A percentile compares a stretch with the other conserved stretches of the same genome.
Conservation (phyloP, 495 filamentous ascomycete genomes). For the Penicillium chermesinum region DNA sequence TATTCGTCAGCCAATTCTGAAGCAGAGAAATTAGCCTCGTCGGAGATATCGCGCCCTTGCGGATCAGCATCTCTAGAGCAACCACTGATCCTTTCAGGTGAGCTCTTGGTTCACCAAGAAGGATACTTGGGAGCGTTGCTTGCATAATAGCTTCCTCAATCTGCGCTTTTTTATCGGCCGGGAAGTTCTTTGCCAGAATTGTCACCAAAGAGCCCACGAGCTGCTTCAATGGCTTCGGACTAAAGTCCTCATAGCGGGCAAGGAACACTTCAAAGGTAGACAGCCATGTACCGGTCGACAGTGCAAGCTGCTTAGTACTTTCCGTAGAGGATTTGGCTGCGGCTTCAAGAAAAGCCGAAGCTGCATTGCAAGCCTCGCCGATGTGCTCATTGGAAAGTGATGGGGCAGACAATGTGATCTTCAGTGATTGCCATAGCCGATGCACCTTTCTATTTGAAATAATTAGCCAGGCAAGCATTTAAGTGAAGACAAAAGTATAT, state of each 20-base stretch:
- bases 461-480: too few species aligned
- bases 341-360: constrained; percentile 43
- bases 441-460: constrained; percentile 31
- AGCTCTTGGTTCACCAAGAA: constrained; percentile 37
- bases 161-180: constrained; percentile 17
- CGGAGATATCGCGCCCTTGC: constrained; percentile 29
- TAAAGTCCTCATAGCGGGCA: constrained; percentile 66
- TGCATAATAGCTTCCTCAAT: constrained; percentile 22
- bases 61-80: constrained; percentile 39
- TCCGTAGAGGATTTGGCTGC: constrained; percentile 33
- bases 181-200: constrained; percentile 47
- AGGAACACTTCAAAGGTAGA: constrained; percentile 66
- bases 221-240: constrained; percentile 70
- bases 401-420: constrained; percentile 35
- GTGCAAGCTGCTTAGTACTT: constrained; percentile 33
- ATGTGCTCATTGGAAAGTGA: constrained; percentile 38
- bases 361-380: constrained; percentile 40
- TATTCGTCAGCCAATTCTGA: constrained; percentile 30
- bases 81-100: constrained; percentile 38
- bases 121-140: constrained; percentile 30
- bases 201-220: constrained; percentile 56
- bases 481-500: too few species aligned
- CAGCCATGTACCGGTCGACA: constrained; percentile 49
- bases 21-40: constrained; percentile 29
- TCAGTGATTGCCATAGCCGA: constrained; percentile 34